Evolutionary conservation across 805 yeast species (phyloP), one percentile per base, ranked within the genome.

Genomic region (Metschnikowia reukaufii): DNA sequence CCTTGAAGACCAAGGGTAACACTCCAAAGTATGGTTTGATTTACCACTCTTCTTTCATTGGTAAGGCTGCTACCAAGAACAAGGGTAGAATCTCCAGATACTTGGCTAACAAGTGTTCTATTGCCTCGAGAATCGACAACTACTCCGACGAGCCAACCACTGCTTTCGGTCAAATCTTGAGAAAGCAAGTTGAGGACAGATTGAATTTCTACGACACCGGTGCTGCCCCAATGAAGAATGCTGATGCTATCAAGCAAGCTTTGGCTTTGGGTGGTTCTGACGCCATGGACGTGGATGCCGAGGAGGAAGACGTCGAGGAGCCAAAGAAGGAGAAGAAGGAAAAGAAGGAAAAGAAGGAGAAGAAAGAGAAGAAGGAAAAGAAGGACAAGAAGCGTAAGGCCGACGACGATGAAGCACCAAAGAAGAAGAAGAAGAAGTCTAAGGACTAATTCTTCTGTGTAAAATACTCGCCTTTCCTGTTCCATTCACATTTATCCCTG

Each of bases 21-120:
- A 94, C 99, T 52, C 99, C 99, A 66, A 94, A 94, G 72, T 94
- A 94, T 66, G 99, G 99, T 77, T 78, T 94, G 62, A 78, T 94
- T 59, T 94, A 94, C 78, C 98, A 94, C 68, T 96, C 98, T 48
- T 88, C 97, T 25, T 78, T 94, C 55, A 95, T 94, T 58, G 99
- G 99, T 56, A 97, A 92, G 78, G 99, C 99, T 49, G 80, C 96
- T 42, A 97, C 97, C 73, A 87, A 87, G 74, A 94, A 94, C 77
- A 94, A 94, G 83, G 99, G 99, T 73, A 86, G 98, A 81, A 94
- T 94, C 59, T 92, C 99, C 41, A 86, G 99, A 76, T 94, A 91
- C 75, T 78, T 94, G 73, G 99, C 99, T 57, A 94, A 94, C 86
- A 94, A 94, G 76, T 92, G 98, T 82, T 86, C 99, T 35, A 92